Base-by-base conservation (phyloP, 2,329 filamentous ascomycete species). In the Chalaropsis thielavioides region DNA sequence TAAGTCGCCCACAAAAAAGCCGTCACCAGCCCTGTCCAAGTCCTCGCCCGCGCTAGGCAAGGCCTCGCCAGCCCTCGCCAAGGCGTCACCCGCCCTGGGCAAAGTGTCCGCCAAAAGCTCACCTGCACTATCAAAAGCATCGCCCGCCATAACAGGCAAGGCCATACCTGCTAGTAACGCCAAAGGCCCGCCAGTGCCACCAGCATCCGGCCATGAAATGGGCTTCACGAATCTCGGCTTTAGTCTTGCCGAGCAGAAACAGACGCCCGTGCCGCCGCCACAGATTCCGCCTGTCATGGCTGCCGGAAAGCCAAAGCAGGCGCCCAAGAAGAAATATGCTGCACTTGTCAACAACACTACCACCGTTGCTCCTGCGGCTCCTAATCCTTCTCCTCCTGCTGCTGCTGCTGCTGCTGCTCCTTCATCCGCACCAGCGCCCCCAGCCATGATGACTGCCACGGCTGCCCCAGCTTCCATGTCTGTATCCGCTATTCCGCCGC, bases 341-440 rank as follows among this genome's bases (percentile, higher is more conserved):
- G 73, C 72, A 59, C 71, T 74, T 40, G 75, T 76, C 63, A 71
- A 69, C n/a, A 31, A 31, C 6, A 64, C 68, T 6, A 69, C 68
- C 40, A 76, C 40, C 6, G 54, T 27, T n/a, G n/a, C 43, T 1
- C 10, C 63, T 22, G 41, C 63, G n/a, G n/a, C n/a, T n/a, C n/a
- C n/a, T n/a, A n/a, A n/a, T n/a, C n/a, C n/a, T n/a, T n/a, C n/a
- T n/a, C n/a, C n/a, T n/a, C n/a, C n/a, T 31, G 64, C 68, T 6
- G 69, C 68, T 41, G 76, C 40, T 3, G 54, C 43, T n/a, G n/a
- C 43, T 1, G 17, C 63, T 22, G 41, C 63, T 13, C 13, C 43
- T 19, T 40, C 44, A 13, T 27, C 51, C 51, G 27, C 24, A 24
- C 51, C 51, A 31, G 22, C 51, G 8, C 51, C 51, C 15, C 24